Percentiles rank a stretch among this genome's conserved stretches.
Evolutionary conservation across 257 asterid genomes (phyloP).

Genomic region (Verbena officinalis): DNA sequence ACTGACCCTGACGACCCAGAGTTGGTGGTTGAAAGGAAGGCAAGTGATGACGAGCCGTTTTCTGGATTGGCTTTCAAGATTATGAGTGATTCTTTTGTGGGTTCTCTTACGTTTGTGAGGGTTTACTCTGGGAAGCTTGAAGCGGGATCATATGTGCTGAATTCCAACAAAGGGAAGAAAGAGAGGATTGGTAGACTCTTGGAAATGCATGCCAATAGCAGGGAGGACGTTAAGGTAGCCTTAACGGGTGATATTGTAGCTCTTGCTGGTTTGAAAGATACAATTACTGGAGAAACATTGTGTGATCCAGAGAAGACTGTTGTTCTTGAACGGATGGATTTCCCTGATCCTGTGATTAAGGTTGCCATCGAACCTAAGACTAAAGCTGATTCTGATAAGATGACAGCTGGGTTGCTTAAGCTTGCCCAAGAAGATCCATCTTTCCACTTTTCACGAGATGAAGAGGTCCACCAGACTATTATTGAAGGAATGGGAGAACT

Average conservation of each 20-base stretch:
- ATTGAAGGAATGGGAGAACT: conserved; percentile 99
- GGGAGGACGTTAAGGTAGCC: conserved; percentile 84
- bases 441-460: conserved; percentile 96
- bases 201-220: conserved; percentile 97
- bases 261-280: conserved; percentile 93
- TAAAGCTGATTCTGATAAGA: conserved; percentile 92
- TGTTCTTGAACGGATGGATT: conserved; percentile 95
- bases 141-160: conserved; percentile 82
- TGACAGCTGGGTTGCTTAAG: conserved; percentile 86
- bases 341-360: conserved; percentile 98
- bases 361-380: conserved; percentile 98
- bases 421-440: conserved; percentile 99
- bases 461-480: conserved; percentile 89
- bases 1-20: conserved; percentile 92
- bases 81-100: conserved; percentile 91
- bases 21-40: conserved; percentile 50
- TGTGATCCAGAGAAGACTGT: conserved; percentile 79
- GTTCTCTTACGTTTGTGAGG: conserved; percentile 89
- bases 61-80: conserved; percentile 95
- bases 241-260: conserved; percentile 93
- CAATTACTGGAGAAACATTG: conserved; percentile 93
- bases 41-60: conserved; percentile 76
- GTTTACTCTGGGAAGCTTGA: conserved; percentile 86
- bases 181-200: conserved; percentile 94
- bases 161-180: conserved; percentile 89